Evolutionary conservation across 1,284 basidiomycete species (phyloP).

Genomic region (Cryptococcus floricola): DNA sequence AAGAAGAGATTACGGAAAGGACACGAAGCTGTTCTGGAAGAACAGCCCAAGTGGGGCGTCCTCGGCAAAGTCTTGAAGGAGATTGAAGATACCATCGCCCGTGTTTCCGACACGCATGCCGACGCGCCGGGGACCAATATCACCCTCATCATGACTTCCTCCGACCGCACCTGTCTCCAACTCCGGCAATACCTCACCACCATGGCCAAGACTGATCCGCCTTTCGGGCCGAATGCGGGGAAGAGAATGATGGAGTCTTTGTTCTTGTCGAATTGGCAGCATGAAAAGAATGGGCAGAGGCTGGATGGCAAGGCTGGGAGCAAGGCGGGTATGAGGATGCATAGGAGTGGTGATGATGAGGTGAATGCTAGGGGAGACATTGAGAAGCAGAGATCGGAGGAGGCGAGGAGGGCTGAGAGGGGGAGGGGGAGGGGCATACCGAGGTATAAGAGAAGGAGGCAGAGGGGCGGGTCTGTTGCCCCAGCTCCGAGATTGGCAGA

Average conservation of each 20-base stretch:
- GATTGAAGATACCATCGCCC: conserved; percentile 76
- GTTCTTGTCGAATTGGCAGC: conserved; percentile 46
- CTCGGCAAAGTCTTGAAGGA: conserved; percentile 83
- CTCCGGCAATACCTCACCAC: conserved; percentile 72
- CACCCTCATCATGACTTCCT: conserved; percentile 84
- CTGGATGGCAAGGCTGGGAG: conserved; percentile 30
- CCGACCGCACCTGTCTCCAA: conserved; percentile 67
- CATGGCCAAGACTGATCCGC: conserved; percentile 59
- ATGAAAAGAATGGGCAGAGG: conserved; percentile 40
- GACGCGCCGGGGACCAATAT: conserved; percentile 66
- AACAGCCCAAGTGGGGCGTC: conserved; percentile 90
- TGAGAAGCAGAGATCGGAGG: conserved; percentile 26
- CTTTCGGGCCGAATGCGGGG: conserved; percentile 52
- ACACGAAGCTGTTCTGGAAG: conserved; percentile 84
- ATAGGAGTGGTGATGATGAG: conserved; percentile 31
- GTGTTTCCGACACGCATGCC: conserved; percentile 35
- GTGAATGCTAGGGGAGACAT: conserved; percentile 29
- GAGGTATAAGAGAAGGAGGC: conserved; percentile 56
- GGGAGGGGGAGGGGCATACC: conserved; percentile 48
- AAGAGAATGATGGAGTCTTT: conserved; percentile 66
- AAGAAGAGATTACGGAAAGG: conserved; percentile 67
- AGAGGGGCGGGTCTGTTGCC: conserved; percentile 32
- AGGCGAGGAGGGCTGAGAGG: conserved; percentile 22
- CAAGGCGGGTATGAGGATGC: conserved; percentile 31
- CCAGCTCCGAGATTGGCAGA: conserved; percentile 17